Base-by-base conservation (phyloP, 1,284 basidiomycete genomes). In the Cryptococcus depauperatus region DNA sequence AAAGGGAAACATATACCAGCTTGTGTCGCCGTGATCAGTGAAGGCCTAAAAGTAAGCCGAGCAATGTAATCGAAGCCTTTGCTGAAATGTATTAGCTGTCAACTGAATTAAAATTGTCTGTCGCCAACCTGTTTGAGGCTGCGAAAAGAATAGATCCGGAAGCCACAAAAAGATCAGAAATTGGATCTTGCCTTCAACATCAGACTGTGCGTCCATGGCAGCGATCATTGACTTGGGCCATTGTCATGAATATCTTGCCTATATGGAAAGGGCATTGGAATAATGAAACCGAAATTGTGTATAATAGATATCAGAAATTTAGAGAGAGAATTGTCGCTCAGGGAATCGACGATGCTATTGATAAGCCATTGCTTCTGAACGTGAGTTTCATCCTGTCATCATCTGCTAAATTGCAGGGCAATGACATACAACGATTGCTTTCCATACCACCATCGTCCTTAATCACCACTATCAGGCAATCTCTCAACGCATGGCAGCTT, bases 401-500 rank as follows among this genome's bases (percentile, higher is more conserved):
- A 19, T 19, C 21, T 7, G 5, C 4, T 38, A 27, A 40, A 19
- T 7, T 13, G 48, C 54, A 93, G 89, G 90, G 91, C 3, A 79
- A 76, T 35, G 78, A 83, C 42, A 73, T 90, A 35, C 72, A 78
- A 5, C 54, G 70, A 21, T 63, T 79, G 4, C 73, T 92, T 7
- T 74, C 73, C 8, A 69, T 72, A 3, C 77, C 74, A 51, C 76
- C 82, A 1, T 86, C 87, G 1, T 77, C 78, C 2, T 83, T 86
- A 79, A 79, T 82, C 5, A 76, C 79, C 23, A 68, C 75, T 21
- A 76, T 83, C 16, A 73, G 85, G n/a, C 69, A 75, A 16, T 76
- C 75, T 30, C 75, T 93, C 33, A 64, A 86, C 19, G 78, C 81
- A 50, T 93, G 87, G 86, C 88, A 91, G 62, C 75, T 95, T 10